These are phyloP conservation scores for Cordyceps javanica DNA, from an alignment of 2,329 filamentous ascomycete genomes.

Conservation along the genomic window DNA sequence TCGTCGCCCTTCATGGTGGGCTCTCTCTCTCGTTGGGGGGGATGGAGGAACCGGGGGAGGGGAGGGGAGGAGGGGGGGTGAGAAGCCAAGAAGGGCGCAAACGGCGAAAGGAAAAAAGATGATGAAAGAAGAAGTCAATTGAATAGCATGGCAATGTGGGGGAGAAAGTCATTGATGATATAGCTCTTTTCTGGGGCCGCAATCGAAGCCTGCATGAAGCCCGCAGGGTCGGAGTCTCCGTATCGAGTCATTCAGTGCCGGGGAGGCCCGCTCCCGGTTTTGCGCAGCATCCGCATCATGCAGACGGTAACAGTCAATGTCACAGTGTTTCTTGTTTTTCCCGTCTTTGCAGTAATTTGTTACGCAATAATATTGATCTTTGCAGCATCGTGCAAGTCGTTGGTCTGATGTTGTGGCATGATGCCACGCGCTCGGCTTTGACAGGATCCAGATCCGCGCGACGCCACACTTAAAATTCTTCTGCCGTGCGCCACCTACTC, in stretches of 20 bases:
- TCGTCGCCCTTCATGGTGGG: not conserved
- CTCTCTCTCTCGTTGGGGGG: too few species aligned
- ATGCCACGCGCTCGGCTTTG: not conserved
- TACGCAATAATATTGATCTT: not conserved
- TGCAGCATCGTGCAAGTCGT: not conserved
- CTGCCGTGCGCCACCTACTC: not conserved
- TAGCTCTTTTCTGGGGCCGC: not conserved
- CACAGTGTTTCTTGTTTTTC: not conserved
- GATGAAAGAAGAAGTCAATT: not conserved
- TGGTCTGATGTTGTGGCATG: not conserved
- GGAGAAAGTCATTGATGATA: not conserved
- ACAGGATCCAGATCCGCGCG: not conserved
- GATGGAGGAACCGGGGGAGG: not conserved
- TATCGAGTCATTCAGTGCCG: slow-evolving; percentile 2
- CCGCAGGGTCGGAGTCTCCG: slow-evolving; percentile 4
- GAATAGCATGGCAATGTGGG: not conserved
- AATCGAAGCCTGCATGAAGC: slow-evolving; percentile 1
- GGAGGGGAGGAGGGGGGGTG: not conserved
- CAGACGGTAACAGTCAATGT: not conserved
- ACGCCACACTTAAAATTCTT: slow-evolving; percentile 6
- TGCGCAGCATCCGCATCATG: not conserved
- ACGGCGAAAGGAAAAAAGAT: not conserved
- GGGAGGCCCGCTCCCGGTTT: not conserved
- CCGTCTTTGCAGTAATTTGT: not conserved
- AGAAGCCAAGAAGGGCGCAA: not conserved